Evolutionary conservation across 2,329 filamentous ascomycete genomes (phyloP), one percentile per base, ranked within the genome.

Genomic region (Triangularia setosa): DNA sequence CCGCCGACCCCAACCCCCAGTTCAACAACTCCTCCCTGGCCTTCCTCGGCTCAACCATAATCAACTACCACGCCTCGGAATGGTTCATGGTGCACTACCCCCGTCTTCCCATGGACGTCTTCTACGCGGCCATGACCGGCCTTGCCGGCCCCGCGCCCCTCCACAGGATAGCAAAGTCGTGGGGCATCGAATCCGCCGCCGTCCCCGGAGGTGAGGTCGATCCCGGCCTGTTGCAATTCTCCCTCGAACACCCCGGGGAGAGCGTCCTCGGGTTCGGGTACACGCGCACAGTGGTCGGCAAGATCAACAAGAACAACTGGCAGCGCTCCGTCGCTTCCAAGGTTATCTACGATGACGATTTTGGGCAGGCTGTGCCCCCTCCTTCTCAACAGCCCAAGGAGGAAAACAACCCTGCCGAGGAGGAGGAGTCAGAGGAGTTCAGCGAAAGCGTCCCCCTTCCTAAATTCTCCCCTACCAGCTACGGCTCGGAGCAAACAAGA

Each of bases 21-120:
- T 96, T 95, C 83, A 99, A 98, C 83, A 99, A 99, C 78, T 81
- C 85, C 71, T 89, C 91, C 69, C 85, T 99, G 64, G 86, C 92
- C 61, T 87, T 90, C 69, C 83, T 98, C 25, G 95, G 95, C 68
- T 84, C 87, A 72, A 88, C 93, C 70, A 84, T 99, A 69, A 86
- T 98, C 71, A 88, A 90, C 76, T 96, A 95, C 80, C 93, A 97
- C 77, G 90, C 91, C 67, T 86, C 91, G 73, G 95, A 99, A 83
- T 89, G 90, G 79, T 85, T 99, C 69, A 80, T 97, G 70, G 92
- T 90, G 80, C 90, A 88, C 73, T 98, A 93, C 78, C 95, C 95
- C 14, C 92, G 95, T 58, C 84, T 99, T 62, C 95, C 95, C 61
- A 90, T 95, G 84, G 79, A 85, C n/a, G 90, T 99, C 63, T 80